Base-by-base conservation (phyloP, 1,284 basidiomycete species). In the Pholiota adiposa region DNA sequence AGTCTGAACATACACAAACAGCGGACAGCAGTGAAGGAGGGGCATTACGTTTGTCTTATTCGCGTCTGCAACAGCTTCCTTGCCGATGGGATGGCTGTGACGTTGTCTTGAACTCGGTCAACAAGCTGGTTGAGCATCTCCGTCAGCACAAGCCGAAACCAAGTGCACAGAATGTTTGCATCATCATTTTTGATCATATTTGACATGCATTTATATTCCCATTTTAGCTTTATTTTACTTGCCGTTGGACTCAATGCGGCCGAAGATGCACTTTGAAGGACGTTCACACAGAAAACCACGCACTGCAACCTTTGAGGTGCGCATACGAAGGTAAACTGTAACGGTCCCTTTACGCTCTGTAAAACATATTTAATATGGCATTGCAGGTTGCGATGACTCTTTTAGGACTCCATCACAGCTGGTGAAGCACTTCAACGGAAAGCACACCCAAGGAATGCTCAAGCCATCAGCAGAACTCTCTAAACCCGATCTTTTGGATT, bases 61-160 rank as follows among this genome's bases (percentile, higher is more conserved):
- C 76, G 11, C 75, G 84, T 60, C 65, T 89, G 53, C 75, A 75
- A 58, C 75, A 77, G 61, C 71, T 75, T 36, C 74, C 67, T 12
- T 92, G 89, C 72, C 76, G 75, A 63, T 92, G 90, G 89, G 72
- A 70, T 56, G 76, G 77, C 33, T 92, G 89, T 69, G 74, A 75
- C 58, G 77, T 75, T 49, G 65, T 83, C 19, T 67, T 89, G 65
- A 88, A 87, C 66, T 85, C 83, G 44, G 73, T 75, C 3, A 74
- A 79, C 49, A 76, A 75, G 54, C 70, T 90, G 55, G 70, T 79
- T 38, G 68, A 71, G 19, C 89, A 91, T 74, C 69, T 87, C 34
- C 75, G 73, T 54, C 64, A 66, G 33, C 89, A 91, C 70, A 65
- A 63, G 46, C 66, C 65, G 23, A 23, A 41, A 43, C 44, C 53